phyloP scores from a whole-genome alignment of 1,139 yeast genomes.

The Blastobotrys ciferrii region DNA sequence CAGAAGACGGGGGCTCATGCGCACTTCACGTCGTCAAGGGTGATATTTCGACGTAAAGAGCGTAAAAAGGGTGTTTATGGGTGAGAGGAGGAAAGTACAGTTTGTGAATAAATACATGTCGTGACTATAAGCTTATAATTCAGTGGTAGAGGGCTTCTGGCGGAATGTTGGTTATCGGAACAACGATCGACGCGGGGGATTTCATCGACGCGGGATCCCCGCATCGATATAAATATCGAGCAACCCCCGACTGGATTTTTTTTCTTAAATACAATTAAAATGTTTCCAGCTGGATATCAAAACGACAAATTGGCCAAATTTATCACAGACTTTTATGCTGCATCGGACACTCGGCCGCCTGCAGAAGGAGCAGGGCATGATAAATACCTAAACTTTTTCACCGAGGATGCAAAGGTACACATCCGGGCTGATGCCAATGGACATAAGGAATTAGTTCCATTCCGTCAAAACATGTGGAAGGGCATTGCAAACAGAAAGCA shows the following conservation, averaged over 20 bases:
- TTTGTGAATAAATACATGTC: no score
- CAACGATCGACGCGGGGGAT: neutral
- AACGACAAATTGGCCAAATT: slow-evolving; percentile 1
- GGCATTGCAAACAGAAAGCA: neutral
- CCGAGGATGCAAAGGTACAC: slow-evolving; percentile 2
- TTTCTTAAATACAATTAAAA: neutral
- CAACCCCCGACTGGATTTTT: neutral
- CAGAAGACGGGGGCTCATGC: no score
- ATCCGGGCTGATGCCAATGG: neutral
- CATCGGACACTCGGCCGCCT: slow-evolving; percentile 4
- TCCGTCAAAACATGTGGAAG: neutral
- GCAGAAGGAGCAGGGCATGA: neutral
- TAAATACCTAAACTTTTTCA: neutral
- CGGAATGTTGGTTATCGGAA: slow-evolving; percentile 1
- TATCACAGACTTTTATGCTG: neutral
- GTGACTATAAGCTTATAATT: no score
- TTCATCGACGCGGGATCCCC: neutral
- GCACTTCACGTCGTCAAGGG: no score
- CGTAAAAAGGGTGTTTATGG: no score
- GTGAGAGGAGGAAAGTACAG: no score
- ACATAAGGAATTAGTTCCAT: neutral
- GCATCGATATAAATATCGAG: neutral
- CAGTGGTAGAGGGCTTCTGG: no score
- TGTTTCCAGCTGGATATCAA: neutral
- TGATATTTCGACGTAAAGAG: no score